These are phyloP conservation scores for Dendrobium chrysotoxum DNA, from an alignment of 106 monocot genomes.

Conservation along the genomic window DNA sequence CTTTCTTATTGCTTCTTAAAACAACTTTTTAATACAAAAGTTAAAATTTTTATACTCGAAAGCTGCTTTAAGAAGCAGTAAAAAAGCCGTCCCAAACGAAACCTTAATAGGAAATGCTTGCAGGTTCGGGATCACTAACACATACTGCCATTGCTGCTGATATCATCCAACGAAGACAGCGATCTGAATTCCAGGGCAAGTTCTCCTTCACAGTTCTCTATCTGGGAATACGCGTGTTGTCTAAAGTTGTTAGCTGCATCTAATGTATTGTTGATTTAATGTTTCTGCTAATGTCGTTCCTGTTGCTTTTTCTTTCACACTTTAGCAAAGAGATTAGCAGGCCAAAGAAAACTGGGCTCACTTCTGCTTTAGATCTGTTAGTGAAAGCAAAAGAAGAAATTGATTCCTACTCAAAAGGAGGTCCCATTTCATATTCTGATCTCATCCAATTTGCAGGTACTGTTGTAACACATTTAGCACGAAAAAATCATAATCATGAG, in stretches of 20 bases:
- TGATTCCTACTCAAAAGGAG: slow-evolving; percentile 89
- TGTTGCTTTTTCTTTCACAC: slow-evolving; percentile 1
- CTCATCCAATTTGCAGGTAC: slow-evolving; percentile 82
- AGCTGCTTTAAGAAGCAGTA: too few relatives aligned
- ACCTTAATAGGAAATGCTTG: slow-evolving; percentile 64
- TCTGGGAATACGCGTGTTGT: not conserved
- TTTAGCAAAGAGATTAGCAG: slow-evolving; percentile 75
- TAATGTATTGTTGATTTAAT: not conserved
- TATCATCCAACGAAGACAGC: slow-evolving; percentile 85
- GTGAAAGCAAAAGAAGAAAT: slow-evolving; percentile 79
- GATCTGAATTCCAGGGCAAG: slow-evolving; percentile 72
- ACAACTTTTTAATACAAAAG: too few relatives aligned
- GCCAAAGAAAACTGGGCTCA: slow-evolving; percentile 81
- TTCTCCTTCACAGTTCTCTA: not conserved
- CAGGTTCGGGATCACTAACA: slow-evolving; percentile 43
- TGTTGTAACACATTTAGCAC: not conserved
- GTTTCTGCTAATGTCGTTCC: not conserved
- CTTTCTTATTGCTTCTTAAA: too few relatives aligned
- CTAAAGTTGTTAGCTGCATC: not conserved
- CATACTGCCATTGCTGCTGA: slow-evolving; percentile 69
- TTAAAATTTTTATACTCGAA: too few relatives aligned
- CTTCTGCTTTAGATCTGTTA: slow-evolving; percentile 62
- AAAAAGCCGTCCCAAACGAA: too few relatives aligned
- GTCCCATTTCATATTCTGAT: slow-evolving; percentile 84
- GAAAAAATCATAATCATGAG: not conserved